Evolutionary conservation across 73 alveolate species (phyloP).

Genomic region (Symbiodinium natans): DNA sequence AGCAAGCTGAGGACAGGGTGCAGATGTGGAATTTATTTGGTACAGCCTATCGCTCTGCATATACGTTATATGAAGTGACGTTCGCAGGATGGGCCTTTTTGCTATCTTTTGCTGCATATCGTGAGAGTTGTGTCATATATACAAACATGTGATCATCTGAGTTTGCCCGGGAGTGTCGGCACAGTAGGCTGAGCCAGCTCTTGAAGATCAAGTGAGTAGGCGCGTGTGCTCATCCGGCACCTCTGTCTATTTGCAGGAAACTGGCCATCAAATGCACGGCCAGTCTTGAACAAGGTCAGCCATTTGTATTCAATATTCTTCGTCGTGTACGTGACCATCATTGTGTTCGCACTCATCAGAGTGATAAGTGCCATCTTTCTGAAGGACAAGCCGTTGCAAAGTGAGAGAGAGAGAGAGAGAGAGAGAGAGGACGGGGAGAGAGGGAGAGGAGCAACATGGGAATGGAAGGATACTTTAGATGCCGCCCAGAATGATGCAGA

Average conservation of each 20-base stretch:
- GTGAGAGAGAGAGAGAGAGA: not conserved
- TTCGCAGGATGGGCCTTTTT: no score
- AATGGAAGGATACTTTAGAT: not conserved
- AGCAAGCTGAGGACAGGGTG: not conserved
- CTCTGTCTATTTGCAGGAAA: not conserved
- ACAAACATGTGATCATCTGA: no score
- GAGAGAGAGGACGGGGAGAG: not conserved
- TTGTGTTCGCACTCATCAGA: not conserved
- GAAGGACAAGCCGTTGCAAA: not conserved
- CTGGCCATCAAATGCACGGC: not conserved
- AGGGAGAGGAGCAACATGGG: not conserved
- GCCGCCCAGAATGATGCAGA: not conserved
- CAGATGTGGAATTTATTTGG: not conserved
- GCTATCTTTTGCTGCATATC: no score
- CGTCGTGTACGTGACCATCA: not conserved
- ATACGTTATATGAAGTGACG: not conserved
- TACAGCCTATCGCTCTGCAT: not conserved
- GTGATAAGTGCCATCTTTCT: not conserved
- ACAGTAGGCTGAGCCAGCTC: no score
- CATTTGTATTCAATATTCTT: not conserved
- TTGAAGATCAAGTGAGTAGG: no score
- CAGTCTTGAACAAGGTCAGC: not conserved
- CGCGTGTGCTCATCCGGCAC: not conserved
- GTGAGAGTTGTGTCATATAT: no score
- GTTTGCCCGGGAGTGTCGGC: no score